These are phyloP conservation scores for Metschnikowia gelsemii DNA, from an alignment of 805 yeast species.

Conservation along the genomic window DNA sequence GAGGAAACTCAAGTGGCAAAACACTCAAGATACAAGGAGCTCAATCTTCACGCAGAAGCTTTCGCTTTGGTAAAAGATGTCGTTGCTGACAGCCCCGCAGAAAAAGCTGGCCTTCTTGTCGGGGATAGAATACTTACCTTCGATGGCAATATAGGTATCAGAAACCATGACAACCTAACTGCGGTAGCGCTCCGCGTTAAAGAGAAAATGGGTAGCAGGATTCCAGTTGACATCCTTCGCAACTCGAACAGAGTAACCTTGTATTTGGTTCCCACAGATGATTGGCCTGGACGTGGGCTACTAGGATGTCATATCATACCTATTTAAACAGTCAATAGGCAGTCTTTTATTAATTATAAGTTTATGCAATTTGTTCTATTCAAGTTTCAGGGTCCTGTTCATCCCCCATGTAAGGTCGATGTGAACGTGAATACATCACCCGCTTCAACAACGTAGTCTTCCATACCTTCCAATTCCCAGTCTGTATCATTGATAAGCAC, in stretches of 20 bases:
- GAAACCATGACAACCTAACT: constrained; percentile 53
- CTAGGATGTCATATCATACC: constrained; percentile 63
- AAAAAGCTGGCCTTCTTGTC: constrained; percentile 46
- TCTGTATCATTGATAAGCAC: constrained; percentile 92
- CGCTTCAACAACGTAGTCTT: constrained; percentile 69
- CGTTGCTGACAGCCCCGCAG: constrained; percentile 55
- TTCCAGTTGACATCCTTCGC: constrained; percentile 35
- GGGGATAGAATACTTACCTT: constrained; percentile 57
- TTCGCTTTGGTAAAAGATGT: constrained; percentile 58
- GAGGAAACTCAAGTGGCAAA: not conserved
- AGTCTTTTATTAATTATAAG: not conserved
- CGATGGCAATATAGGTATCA: constrained; percentile 50
- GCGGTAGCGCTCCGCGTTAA: constrained; percentile 46
- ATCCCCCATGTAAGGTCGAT: constrained; percentile 94
- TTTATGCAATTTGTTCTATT: not conserved
- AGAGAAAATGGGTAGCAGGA: constrained; percentile 30
- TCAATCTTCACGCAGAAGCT: constrained; percentile 29
- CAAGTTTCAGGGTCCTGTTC: no score
- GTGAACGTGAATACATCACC: constrained; percentile 85
- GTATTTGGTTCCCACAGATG: constrained; percentile 43
- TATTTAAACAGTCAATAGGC: not conserved
- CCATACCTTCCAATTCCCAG: constrained; percentile 94
- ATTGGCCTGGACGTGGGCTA: constrained; percentile 69
- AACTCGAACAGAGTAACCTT: constrained; percentile 20
- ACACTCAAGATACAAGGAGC: not conserved